phyloP scores from a whole-genome alignment of 2,329 filamentous ascomycete species.

The Endothia cerciana region DNA sequence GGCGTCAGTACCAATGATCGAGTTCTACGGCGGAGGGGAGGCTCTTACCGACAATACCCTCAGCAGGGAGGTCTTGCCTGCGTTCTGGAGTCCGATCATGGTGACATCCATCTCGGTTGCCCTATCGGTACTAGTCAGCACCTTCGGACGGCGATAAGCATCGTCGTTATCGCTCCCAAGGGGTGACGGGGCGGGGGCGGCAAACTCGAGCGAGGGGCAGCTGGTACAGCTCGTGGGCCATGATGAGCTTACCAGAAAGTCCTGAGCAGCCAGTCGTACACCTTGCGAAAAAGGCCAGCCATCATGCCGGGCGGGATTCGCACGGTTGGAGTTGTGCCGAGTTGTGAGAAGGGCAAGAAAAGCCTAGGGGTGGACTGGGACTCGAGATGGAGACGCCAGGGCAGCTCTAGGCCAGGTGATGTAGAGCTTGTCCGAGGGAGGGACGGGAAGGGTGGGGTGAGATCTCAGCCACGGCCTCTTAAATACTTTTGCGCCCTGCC shows the following conservation, averaged over 20 bases:
- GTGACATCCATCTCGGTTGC: constrained; percentile 99
- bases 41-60: constrained; percentile 87
- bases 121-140: constrained; percentile 55
- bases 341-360: constrained; percentile 12
- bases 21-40: constrained; percentile 7
- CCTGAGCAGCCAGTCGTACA: constrained; percentile 98
- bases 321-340: constrained; percentile 10
- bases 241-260: constrained; percentile 83
- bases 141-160: constrained; percentile 13
- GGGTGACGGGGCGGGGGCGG: constrained; percentile 24
- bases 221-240: constrained; percentile 18
- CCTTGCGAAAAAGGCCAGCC: constrained; percentile 88
- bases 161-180: not conserved
- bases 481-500: constrained; percentile 45
- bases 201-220: constrained; percentile 33
- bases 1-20: constrained; percentile 26
- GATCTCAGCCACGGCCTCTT: constrained; percentile 42
- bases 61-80: constrained; percentile 94
- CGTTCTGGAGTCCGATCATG: constrained; percentile 97
- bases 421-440: constrained; percentile 31
- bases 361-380: constrained; percentile 15
- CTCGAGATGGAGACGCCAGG: constrained; percentile 10
- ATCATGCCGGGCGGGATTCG: constrained; percentile 56
- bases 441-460: constrained; percentile 36
- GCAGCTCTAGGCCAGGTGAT: constrained; percentile 23